Base-by-base conservation (phyloP, 805 yeast species). In the Nakazawaea holstii region DNA sequence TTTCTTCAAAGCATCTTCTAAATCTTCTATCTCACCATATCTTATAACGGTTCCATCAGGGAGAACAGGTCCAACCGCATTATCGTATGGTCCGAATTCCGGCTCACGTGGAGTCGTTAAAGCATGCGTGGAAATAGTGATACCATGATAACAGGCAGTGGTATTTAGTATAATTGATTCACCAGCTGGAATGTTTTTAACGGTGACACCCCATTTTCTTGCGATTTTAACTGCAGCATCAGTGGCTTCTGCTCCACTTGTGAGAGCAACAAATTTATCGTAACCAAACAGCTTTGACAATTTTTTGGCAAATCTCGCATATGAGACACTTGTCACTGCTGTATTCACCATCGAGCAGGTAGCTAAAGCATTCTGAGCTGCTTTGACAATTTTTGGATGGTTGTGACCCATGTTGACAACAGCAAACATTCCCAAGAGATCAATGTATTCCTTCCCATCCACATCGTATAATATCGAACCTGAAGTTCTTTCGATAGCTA, bases 321-420 rank as follows among this genome's bases (percentile, higher is more conserved):
- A 58, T 31, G 59, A 53, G n/a, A 57, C 59, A 39, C 50, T 56
- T 29, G 55, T 45, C 32, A 55, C 39, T 11, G 61, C 55, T 5
- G 59, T 55, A 42, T 58, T 58, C 8, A 54, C 52, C 46, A 59
- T 36, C 3, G 60, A 51, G 24, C 57, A 48, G 7, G 50, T 49
- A 28, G 51, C 46, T 15, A 54, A 42, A 9, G 61, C 61, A 10
- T 55, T 52, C 31, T 54, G 51, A 11, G 59, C 52, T 4, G 64
- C 64, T 17, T 54, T 53, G 10, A 58, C 58, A 30, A 60, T 60
- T 42, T 58, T 59, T 4, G 64, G 62, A 45, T 60, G 62, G 4
- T 54, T 41, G 39, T 60, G 64, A 5, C 64, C 64, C 64, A 59
- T 59, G 45, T 60, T 60, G n/a, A 51, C 56, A 15, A 58, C 64